Evolutionary conservation across 805 yeast genomes (phyloP).

Genomic region (Cyberlindnera americana): DNA sequence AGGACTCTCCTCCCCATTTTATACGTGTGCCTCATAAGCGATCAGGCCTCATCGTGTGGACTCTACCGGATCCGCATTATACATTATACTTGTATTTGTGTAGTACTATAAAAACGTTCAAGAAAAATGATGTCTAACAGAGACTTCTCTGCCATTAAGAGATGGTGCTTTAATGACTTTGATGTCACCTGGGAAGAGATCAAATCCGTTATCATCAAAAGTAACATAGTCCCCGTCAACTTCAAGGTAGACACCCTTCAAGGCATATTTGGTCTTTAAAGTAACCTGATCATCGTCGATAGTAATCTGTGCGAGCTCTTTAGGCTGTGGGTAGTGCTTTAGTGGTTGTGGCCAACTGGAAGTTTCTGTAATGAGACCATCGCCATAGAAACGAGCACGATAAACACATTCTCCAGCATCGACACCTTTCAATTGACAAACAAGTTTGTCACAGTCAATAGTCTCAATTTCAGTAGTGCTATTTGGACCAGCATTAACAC

Average conservation of each 20-base stretch:
- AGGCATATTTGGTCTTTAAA: constrained; percentile 32
- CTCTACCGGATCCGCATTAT: too few relatives aligned
- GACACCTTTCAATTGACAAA: not conserved
- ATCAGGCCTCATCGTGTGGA: too few relatives aligned
- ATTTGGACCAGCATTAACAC: constrained; percentile 3
- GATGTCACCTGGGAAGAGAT: constrained; percentile 39
- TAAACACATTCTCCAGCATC: constrained; percentile 9
- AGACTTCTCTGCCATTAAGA: constrained; percentile 2
- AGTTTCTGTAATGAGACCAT: constrained; percentile 28
- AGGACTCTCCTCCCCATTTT: too few relatives aligned
- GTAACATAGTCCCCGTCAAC: constrained; percentile 24
- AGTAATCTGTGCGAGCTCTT: constrained; percentile 25
- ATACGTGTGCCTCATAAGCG: too few relatives aligned
- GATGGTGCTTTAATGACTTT: constrained; percentile 5
- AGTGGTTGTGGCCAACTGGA: constrained; percentile 47
- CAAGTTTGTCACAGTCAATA: not conserved
- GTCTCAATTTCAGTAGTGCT: constrained; percentile 5
- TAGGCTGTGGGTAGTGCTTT: constrained; percentile 14
- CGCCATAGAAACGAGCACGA: constrained; percentile 13
- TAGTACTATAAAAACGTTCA: too few relatives aligned
- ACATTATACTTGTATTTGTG: too few relatives aligned
- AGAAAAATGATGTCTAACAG: constrained; percentile 9
- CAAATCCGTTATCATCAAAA: constrained; percentile 45
- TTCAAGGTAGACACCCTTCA: constrained; percentile 42
- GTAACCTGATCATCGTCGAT: constrained; percentile 27